phyloP scores from a whole-genome alignment of 2,329 filamentous ascomycete species.

The Raffaelea albimanens region DNA sequence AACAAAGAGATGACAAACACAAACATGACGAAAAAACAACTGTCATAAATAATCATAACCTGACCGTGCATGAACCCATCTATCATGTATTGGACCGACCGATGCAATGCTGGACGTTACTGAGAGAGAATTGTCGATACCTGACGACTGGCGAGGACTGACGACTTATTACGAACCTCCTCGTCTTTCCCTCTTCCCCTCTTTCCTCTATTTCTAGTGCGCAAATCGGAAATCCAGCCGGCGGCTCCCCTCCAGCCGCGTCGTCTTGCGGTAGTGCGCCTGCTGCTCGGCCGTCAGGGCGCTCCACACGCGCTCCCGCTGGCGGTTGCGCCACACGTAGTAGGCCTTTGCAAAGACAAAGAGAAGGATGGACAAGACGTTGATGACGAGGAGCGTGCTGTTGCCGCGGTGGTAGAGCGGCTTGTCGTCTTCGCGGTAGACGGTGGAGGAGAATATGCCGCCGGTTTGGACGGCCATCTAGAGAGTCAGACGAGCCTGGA shows the following conservation, averaged over 20 bases:
- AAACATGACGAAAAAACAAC: no score
- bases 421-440: constrained; percentile 46
- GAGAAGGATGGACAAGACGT: constrained; percentile 36
- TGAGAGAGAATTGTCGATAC: no score
- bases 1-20: no score
- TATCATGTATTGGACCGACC: no score
- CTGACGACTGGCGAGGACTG: no score
- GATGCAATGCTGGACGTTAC: no score
- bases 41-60: no score
- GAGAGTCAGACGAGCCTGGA: background rate
- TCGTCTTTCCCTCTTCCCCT: no score
- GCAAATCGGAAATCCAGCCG: constrained; percentile 33
- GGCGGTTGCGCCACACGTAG: constrained; percentile 38
- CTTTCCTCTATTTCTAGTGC: constrained; percentile 16
- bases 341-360: constrained; percentile 43
- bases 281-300: constrained; percentile 37
- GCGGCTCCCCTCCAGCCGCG: constrained; percentile 31
- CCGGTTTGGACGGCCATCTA: constrained; percentile 28
- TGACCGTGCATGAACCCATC: no score
- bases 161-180: no score
- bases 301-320: constrained; percentile 36
- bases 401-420: constrained; percentile 47
- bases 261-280: constrained; percentile 33
- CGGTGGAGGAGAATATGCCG: constrained; percentile 24
- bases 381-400: constrained; percentile 39